Conservation (phyloP, 2,329 filamentous ascomycete genomes). For the Exophiala xenobiotica region DNA sequence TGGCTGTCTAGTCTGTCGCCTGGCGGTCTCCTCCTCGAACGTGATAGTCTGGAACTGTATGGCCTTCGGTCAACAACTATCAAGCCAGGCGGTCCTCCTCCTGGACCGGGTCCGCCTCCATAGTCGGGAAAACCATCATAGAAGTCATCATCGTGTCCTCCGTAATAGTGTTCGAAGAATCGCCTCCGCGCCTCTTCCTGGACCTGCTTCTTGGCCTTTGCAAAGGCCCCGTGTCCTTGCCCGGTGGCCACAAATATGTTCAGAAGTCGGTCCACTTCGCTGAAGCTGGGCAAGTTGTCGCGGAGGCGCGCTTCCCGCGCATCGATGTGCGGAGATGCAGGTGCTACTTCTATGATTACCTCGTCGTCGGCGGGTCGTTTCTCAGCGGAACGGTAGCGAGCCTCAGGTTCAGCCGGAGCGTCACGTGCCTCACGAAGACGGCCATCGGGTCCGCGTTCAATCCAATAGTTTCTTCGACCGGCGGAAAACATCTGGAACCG, state of each 20-base stretch:
- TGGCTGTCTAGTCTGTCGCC: background rate
- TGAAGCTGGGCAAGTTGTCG: background rate
- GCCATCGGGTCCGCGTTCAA: background rate
- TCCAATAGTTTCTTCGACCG: background rate
- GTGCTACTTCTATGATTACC: background rate
- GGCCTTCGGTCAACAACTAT: background rate
- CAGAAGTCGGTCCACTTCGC: background rate
- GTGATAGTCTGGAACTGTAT: no score
- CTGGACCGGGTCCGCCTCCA: background rate
- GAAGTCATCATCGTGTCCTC: background rate
- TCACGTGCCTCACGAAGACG: background rate
- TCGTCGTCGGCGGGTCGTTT: background rate
- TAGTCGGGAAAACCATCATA: background rate
- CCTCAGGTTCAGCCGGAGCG: background rate
- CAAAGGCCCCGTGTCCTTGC: background rate
- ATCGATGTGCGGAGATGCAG: background rate
- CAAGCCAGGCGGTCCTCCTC: background rate
- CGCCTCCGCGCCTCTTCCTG: background rate
- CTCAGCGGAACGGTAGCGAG: background rate
- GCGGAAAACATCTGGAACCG: conserved; percentile 33
- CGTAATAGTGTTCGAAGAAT: background rate
- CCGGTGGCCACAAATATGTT: background rate
- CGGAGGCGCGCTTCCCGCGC: background rate
- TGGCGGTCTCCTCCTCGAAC: no score
- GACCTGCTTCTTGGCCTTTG: background rate